Conservation (phyloP, 257 asterid genomes). For the Ilex asprella region DNA sequence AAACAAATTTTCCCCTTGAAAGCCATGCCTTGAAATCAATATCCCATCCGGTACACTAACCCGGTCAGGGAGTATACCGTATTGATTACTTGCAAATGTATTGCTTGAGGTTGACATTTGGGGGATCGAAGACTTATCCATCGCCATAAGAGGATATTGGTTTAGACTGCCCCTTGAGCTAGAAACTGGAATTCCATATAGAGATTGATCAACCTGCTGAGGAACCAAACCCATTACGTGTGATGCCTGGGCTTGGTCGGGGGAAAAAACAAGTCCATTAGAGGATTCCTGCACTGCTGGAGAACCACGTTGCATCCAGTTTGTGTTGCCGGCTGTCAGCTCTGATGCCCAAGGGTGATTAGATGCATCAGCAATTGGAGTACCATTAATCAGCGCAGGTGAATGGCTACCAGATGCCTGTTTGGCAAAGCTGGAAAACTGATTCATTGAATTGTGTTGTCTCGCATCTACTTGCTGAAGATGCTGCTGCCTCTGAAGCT, state of each 20-base stretch:
- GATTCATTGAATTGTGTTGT: constrained; percentile 41
- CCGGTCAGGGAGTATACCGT: constrained; percentile 38
- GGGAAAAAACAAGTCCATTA: constrained; percentile 44
- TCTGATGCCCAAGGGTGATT: constrained; percentile 49
- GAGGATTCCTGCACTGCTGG: constrained; percentile 53
- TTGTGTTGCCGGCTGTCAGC: constrained; percentile 29
- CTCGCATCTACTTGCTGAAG: constrained; percentile 36
- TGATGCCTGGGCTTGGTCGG: constrained; percentile 46
- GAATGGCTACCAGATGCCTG: constrained; percentile 58
- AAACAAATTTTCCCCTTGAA: constrained; percentile 41
- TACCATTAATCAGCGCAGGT: constrained; percentile 31
- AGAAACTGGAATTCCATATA: constrained; percentile 85
- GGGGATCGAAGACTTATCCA: constrained; percentile 42
- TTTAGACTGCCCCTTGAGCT: constrained; percentile 53
- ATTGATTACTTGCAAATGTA: constrained; percentile 42
- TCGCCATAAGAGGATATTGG: constrained; percentile 47
- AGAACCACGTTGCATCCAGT: constrained; percentile 57
- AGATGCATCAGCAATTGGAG: constrained; percentile 41
- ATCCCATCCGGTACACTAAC: constrained; percentile 34
- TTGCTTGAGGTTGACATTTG: constrained; percentile 40
- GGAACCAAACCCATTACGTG: constrained; percentile 41
- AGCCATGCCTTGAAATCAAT: constrained; percentile 37
- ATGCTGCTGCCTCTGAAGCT: constrained; percentile 26
- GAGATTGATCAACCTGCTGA: constrained; percentile 73
- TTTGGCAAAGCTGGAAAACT: constrained; percentile 34